Evolutionary conservation across 73 alveolate genomes (phyloP), one percentile per base, ranked within the genome.

Genomic region (Stentor coeruleus): DNA sequence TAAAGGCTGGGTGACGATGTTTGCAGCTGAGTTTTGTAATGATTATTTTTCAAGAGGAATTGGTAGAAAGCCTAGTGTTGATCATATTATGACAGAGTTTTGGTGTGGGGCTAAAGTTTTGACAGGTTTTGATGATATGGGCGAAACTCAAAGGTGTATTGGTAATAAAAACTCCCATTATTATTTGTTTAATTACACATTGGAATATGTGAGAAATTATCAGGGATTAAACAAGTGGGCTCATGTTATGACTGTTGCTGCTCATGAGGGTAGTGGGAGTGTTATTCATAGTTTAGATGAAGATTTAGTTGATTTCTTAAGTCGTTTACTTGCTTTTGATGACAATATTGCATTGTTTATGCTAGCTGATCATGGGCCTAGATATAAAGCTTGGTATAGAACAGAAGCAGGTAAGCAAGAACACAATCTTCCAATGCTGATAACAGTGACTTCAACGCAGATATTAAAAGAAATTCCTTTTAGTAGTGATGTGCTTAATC

Each of bases 1-100:
- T 1, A 1, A 28, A 66, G 79, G 79, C 11, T 66, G 11, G 26
- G 79, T 66, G 37, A 66, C 79, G 33, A 66, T 66, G 79, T 66
- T 66, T 66, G 36, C n/a, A 31, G 20, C 14, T 66, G 79, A 66
- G 15, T 28, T 40, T 14, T 37, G n/a, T 33, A 15, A 33, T 14
- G 79, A 66, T 26, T 66, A 26, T 2, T 31, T 66, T 26, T 20
- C 1, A 28, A 1, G n/a, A 26, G n/a, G 14, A 11, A 66, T 40
- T 20, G 79, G 79, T 15, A 11, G 15, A 1, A 66, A 33, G 37
- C n/a, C 33, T 66, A 0, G n/a, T 0, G n/a, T 3, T 2, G 79
- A 66, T 66, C 79, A 66, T 66, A 33, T 66, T 20, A 15, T 31
- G 15, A 20, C 79, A 33, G 33, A 66, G n/a, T 66, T 26, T 66